phyloP scores from a whole-genome alignment of 2,329 filamentous ascomycete species.

The Canariomyces notabilis region DNA sequence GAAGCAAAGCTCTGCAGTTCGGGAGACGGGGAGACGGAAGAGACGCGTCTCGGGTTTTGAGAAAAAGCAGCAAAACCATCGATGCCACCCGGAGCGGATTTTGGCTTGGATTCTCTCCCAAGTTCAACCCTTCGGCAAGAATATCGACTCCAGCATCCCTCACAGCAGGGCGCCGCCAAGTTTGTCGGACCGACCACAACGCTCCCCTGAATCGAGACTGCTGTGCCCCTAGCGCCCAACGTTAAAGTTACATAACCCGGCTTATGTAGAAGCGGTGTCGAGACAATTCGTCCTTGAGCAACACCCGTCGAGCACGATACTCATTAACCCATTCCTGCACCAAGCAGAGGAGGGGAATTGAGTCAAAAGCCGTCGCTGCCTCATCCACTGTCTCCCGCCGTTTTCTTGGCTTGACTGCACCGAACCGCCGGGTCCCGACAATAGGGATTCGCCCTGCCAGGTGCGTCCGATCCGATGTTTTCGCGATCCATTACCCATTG shows the following conservation, averaged over 20 bases:
- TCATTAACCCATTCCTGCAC: too few relatives aligned
- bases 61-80: background rate
- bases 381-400: background rate
- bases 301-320: constrained; percentile 5
- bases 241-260: too few relatives aligned
- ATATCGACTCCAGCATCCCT: too few relatives aligned
- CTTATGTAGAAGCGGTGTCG: too few relatives aligned
- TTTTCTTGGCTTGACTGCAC: constrained; percentile 3
- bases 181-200: too few relatives aligned
- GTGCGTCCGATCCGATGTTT: constrained; percentile 1
- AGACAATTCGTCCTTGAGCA: too few relatives aligned
- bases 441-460: constrained; percentile 1
- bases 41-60: too few relatives aligned
- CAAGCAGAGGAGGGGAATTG: too few relatives aligned
- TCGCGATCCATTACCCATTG: background rate
- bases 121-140: background rate
- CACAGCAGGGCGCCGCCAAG: too few relatives aligned
- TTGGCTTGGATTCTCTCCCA: background rate
- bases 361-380: background rate
- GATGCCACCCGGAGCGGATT: background rate
- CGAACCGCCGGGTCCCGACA: background rate
- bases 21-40: background rate
- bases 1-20: background rate
- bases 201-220: background rate
- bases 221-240: too few relatives aligned